Evolutionary conservation across 2,329 filamentous ascomycete species (phyloP), one percentile per base, ranked within the genome.

Genomic region (Botrytis byssoidea): DNA sequence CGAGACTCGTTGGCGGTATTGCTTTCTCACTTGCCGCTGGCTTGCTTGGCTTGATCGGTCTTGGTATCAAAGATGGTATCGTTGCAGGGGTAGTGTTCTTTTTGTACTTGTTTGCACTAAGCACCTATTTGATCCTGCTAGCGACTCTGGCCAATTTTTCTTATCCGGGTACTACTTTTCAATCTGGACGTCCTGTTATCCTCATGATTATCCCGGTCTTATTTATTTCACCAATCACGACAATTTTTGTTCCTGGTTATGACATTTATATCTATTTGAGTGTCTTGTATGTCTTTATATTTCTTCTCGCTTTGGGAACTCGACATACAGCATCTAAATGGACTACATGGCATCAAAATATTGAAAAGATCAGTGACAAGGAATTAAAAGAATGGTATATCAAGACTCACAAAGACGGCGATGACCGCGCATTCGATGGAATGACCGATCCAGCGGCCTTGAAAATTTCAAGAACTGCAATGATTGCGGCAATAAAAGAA

Each of bases 211-310:
- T 90, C 37, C 87, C 88, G 0, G 83, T 88, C 2, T 82, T 90
- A 4, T 84, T 88, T 69, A 80, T 90, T 37, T 88, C 88, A 0
- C 89, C 88, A 0, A 81, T 90, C n/a, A 78, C 89, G 16, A 88
- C 88, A 0, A 84, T 85, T 0, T 89, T 85, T 76, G 78, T 86
- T 57, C 85, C 83, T 3, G 64, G 64, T 9, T 82, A 89, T 75
- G 88, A 90, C 76, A 83, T 88, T 0, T 81, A 84, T 44, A 84
- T 91, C 40, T 91, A 91, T 76, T 83, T 89, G 3, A 82, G 84
- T 2, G 81, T 89, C 8, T 81, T 89, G 3, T 88, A 85, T 73
- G 74, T 83, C 5, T 89, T 90, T 77, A 82, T 90, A 5, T 77
- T 83, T 16, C 77, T 85, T 4, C 83, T 90, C 1, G 77, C 89